Base-by-base conservation (phyloP, 768 basidiomycete genomes). In the Boletus barrowsii region DNA sequence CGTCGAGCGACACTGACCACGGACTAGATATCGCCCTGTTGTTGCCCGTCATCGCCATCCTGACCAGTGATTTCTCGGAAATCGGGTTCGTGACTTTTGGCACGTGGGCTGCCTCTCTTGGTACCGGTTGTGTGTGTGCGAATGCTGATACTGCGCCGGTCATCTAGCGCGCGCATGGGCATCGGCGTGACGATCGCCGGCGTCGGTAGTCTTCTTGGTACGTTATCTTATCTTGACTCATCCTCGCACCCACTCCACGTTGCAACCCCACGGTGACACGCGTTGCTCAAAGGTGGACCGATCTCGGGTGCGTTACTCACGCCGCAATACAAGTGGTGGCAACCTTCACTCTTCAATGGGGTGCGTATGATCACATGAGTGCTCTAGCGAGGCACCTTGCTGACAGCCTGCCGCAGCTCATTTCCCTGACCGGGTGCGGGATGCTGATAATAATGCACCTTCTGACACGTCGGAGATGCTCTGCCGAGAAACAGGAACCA, bases 221-320 rank as follows among this genome's bases (percentile, higher is more conserved):
- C 29, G 58, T 29, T 9, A 9, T 29, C 29, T 29, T 29, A 29
- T 29, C 29, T 29, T 5, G 4, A 29, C 8, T 9, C 8, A 26
- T 26, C 26, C 26, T 8, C 26, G 9, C 26, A 29, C 26, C 5
- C 1, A 26, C 26, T 6, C 26, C 26, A 29, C 29, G 26, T 29
- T 29, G 29, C 29, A 9, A 9, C 8, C 29, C 22, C 22, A 22
- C 22, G 22, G 29, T 29, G 24, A 35, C 15, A 15, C 29, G 42
- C 11, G 37, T 2, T 10, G 4, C 3, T 26, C 7, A 17, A 49
- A 78, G 83, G 82, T 6, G 77, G 79, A 0, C 84, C 84, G 1
- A 73, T 85, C 40, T 73, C 77, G n/a, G 83, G 84, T 1, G 79
- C 79, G 0, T 63, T 86, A n/a, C 75, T 86, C 5, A 76, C 81